Conservation (phyloP, 1,139 yeast genomes). For the Schwanniomyces etchellsii region DNA sequence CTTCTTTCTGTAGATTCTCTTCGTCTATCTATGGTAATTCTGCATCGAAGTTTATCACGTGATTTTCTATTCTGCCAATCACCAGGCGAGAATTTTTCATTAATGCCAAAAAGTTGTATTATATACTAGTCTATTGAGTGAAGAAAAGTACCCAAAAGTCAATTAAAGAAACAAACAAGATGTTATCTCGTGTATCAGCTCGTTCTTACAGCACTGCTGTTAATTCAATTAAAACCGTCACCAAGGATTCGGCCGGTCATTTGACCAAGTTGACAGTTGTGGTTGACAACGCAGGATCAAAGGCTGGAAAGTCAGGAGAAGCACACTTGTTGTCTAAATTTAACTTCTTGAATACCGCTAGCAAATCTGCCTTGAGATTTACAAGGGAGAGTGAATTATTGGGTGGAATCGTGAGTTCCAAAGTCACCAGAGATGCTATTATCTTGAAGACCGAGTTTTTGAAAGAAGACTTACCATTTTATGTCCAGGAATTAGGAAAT, state of each 20-base stretch:
- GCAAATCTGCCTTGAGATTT: constrained; percentile 86
- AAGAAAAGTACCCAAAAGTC: not conserved
- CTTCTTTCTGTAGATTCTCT: not conserved
- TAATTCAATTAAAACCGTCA: constrained; percentile 35
- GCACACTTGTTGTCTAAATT: constrained; percentile 83
- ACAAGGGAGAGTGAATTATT: constrained; percentile 92
- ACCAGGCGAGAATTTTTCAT: constrained; percentile 12
- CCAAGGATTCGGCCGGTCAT: constrained; percentile 53
- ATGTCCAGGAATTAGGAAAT: constrained; percentile 79
- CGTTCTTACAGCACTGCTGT: constrained; percentile 48
- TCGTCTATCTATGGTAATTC: not conserved
- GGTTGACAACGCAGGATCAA: constrained; percentile 78
- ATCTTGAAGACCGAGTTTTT: constrained; percentile 77
- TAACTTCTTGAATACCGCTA: constrained; percentile 76
- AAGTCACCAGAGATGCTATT: constrained; percentile 79
- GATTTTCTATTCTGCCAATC: constrained; percentile 13
- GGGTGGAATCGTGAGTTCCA: constrained; percentile 73
- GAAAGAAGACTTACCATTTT: constrained; percentile 86
- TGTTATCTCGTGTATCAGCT: constrained; percentile 41
- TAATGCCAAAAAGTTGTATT: constrained; percentile 4
- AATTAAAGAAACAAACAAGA: constrained; percentile 8
- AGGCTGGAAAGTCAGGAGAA: constrained; percentile 72
- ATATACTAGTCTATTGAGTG: not conserved
- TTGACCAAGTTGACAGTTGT: constrained; percentile 67
- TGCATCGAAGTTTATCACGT: too few relatives aligned